These are phyloP conservation scores for Ophiostoma quercus DNA, from an alignment of 2,329 filamentous ascomycete genomes.

Conservation along the genomic window DNA sequence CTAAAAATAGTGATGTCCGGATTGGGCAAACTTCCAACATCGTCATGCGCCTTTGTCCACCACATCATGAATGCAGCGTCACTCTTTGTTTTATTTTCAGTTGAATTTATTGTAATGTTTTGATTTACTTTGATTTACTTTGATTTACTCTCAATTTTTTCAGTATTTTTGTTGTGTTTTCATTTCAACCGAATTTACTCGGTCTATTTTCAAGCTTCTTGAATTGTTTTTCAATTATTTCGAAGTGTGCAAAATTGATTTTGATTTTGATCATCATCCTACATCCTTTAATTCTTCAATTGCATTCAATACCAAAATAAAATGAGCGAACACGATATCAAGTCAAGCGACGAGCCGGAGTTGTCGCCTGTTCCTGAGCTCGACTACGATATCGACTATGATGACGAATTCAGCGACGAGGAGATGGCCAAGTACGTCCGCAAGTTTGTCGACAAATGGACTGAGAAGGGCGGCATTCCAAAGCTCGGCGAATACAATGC, in stretches of 20 bases:
- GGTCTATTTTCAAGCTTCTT: not conserved
- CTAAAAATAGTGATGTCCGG: not conserved
- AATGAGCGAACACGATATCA: not conserved
- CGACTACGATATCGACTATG: not conserved
- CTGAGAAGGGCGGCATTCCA: constrained; percentile 16
- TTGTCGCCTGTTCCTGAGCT: not conserved
- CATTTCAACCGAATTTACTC: not conserved
- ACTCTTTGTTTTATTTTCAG: not conserved
- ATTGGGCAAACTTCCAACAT: not conserved
- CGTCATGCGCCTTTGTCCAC: not conserved
- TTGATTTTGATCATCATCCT: too few species aligned
- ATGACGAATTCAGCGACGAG: not conserved
- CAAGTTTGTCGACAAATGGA: constrained; percentile 18
- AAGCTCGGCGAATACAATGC: not conserved
- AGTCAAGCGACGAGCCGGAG: not conserved
- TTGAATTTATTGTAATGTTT: not conserved
- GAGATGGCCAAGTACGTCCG: not conserved
- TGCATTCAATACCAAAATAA: too few species aligned
- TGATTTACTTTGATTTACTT: too few species aligned
- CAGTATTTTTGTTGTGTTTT: not conserved
- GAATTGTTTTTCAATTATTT: not conserved
- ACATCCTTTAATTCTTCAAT: too few species aligned
- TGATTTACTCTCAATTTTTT: too few species aligned
- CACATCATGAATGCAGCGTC: not conserved
- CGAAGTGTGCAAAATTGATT: too few species aligned